phyloP scores from a whole-genome alignment of 2,329 filamentous ascomycete genomes.

The Colletotrichum chlorophyti region DNA sequence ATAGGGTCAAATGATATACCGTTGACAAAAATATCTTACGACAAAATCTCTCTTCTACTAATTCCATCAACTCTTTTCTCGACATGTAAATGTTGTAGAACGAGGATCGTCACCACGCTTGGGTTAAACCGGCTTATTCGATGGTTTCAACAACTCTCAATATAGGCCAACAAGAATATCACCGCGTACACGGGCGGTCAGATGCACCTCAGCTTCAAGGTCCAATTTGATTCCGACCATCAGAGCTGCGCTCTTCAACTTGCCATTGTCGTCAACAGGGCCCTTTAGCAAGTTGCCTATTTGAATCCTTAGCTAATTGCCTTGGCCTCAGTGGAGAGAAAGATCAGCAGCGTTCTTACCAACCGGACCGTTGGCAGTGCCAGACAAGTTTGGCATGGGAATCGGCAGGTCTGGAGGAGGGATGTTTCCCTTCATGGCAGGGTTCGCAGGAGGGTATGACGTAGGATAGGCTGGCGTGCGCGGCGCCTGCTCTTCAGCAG shows the following conservation, averaged over 20 bases:
- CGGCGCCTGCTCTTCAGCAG: constrained; percentile 7
- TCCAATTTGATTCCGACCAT: constrained; percentile 70
- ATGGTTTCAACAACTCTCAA: too few relatives aligned
- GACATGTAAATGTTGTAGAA: too few relatives aligned
- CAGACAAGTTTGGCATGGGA: constrained; percentile 44
- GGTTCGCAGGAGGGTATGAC: constrained; percentile 18
- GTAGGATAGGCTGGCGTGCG: constrained; percentile 21
- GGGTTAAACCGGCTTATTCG: too few relatives aligned
- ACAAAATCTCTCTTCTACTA: too few relatives aligned
- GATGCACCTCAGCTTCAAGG: constrained; percentile 67
- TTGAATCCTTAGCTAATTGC: too few relatives aligned
- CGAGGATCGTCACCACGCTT: too few relatives aligned
- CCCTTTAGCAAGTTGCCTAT: constrained; percentile 65
- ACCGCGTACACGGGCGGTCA: constrained; percentile 66
- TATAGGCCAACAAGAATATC: constrained; percentile 67
- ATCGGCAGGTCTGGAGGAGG: constrained; percentile 9
- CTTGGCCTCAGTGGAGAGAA: background rate
- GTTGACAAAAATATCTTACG: too few relatives aligned
- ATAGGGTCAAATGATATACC: too few relatives aligned
- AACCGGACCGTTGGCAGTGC: constrained; percentile 40
- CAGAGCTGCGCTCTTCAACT: constrained; percentile 63
- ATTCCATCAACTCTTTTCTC: too few relatives aligned
- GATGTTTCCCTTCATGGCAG: constrained; percentile 12
- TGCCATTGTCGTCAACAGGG: constrained; percentile 62
- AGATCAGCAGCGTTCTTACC: constrained; percentile 26